Conservation (phyloP, 2,329 filamentous ascomycete genomes). For the Escovopsis sp. region DNA sequence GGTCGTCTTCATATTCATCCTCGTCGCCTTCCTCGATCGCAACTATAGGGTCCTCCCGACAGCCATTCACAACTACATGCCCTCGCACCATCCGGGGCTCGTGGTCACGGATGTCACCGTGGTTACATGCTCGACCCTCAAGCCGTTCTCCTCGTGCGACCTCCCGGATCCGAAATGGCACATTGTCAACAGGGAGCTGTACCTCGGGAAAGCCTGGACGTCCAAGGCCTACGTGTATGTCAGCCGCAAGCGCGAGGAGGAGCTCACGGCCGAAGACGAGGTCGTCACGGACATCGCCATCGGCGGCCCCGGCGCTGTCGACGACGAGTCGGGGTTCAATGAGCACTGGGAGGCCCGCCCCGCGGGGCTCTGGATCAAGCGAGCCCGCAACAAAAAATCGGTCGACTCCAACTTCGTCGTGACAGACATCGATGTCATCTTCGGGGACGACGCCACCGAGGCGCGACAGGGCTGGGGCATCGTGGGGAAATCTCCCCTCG, state of each 20-base stretch:
- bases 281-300: constrained; percentile 70
- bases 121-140: constrained; percentile 59
- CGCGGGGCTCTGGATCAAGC: constrained; percentile 69
- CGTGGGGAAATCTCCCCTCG: constrained; percentile 50
- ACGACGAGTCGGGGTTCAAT: constrained; percentile 27
- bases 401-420: constrained; percentile 62
- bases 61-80: constrained; percentile 74
- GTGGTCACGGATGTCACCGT: constrained; percentile 79
- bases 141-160: constrained; percentile 60
- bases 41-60: constrained; percentile 77
- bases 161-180: constrained; percentile 62
- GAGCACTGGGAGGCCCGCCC: constrained; percentile 66
- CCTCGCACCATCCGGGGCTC: constrained; percentile 68
- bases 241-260: constrained; percentile 72
- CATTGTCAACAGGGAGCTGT: constrained; percentile 79
- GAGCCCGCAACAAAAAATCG: constrained; percentile 55
- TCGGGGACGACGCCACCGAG: constrained; percentile 83
- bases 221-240: constrained; percentile 70
- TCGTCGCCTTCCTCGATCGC: constrained; percentile 73
- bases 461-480: constrained; percentile 76
- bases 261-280: constrained; percentile 57
- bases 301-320: constrained; percentile 52
- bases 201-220: constrained; percentile 59
- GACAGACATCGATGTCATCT: constrained; percentile 73
- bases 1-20: constrained; percentile 49